Conservation (phyloP, 2,329 filamentous ascomycete genomes). For the Neurospora sp. region DNA sequence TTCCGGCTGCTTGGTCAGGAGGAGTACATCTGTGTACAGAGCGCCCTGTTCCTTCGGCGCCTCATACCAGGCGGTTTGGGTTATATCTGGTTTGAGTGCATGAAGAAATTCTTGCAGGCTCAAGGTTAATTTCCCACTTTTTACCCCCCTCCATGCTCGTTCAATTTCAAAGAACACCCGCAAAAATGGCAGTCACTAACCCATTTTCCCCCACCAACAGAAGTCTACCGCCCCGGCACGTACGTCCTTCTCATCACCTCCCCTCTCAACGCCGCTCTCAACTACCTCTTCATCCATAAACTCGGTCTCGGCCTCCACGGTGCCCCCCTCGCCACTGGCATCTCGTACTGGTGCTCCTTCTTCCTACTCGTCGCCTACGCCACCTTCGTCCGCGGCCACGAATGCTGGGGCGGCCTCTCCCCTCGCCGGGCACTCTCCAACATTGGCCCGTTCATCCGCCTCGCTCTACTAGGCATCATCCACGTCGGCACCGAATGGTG, state of each 20-base stretch:
- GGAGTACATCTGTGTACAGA: conserved; percentile 63
- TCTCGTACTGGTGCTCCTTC: conserved; percentile 82
- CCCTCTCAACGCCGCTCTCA: conserved; percentile 69
- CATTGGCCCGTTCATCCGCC: conserved; percentile 58
- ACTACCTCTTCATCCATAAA: conserved; percentile 69
- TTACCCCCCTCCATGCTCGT: conserved; percentile 31
- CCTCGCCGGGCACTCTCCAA: conserved; percentile 55
- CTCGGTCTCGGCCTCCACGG: conserved; percentile 64
- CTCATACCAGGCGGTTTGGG: conserved; percentile 74
- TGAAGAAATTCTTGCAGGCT: conserved; percentile 83
- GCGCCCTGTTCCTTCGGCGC: conserved; percentile 60
- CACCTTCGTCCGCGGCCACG: conserved; percentile 54
- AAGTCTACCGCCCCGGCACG: conserved; percentile 69
- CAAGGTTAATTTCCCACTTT: conserved; percentile 54
- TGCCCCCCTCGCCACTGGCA: conserved; percentile 70
- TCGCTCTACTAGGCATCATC: conserved; percentile 66
- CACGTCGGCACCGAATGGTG: conserved; percentile 91
- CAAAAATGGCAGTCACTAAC: background rate
- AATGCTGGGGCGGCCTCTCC: conserved; percentile 70
- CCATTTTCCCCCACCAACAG: conserved; percentile 9
- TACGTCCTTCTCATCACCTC: conserved; percentile 77
- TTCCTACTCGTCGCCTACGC: conserved; percentile 64
- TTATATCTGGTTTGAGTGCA: conserved; percentile 77
- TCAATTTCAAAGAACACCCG: conserved; percentile 8
- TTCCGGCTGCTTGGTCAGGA: conserved; percentile 71